phyloP scores from a whole-genome alignment of 192 early-diverging fungal genomes.

The Linnemannia hyalina region DNA sequence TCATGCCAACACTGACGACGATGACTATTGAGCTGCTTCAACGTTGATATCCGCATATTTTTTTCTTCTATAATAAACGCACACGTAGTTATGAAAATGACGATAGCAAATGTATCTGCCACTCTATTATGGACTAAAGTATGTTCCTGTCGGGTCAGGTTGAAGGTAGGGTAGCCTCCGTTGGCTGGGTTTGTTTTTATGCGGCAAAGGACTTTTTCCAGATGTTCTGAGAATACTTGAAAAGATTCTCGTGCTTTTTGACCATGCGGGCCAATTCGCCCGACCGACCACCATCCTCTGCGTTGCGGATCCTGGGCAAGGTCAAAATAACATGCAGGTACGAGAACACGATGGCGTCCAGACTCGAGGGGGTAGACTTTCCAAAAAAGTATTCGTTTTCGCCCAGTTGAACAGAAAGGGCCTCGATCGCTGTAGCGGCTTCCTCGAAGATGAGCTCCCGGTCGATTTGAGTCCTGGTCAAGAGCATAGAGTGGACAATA shows the following conservation, averaged over 20 bases:
- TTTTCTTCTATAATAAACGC: too few species aligned
- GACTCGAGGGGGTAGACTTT: constrained; percentile 27
- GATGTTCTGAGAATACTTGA: constrained; percentile 47
- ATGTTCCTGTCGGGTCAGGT: background rate
- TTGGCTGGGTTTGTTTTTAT: background rate
- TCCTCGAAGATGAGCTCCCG: constrained; percentile 53
- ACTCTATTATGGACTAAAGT: too few species aligned
- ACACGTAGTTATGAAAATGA: too few species aligned
- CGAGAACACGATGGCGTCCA: constrained; percentile 49
- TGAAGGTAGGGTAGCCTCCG: background rate
- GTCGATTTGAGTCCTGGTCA: constrained; percentile 52
- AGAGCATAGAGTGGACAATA: constrained; percentile 44
- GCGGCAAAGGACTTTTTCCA: constrained; percentile 46
- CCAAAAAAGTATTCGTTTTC: constrained; percentile 49
- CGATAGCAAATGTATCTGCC: too few species aligned
- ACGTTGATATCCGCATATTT: too few species aligned
- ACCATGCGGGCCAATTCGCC: constrained; percentile 45
- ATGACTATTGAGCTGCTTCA: constrained; percentile 14
- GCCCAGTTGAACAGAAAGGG: constrained; percentile 31
- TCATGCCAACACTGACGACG: constrained; percentile 30
- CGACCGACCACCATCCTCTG: constrained; percentile 40
- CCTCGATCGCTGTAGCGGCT: constrained; percentile 37
- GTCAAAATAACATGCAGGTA: constrained; percentile 55
- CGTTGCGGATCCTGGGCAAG: constrained; percentile 30
- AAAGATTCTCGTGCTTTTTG: constrained; percentile 45